These are phyloP conservation scores for Debaryomyces singareniensis DNA, from an alignment of 1,139 yeast species.

Conservation along the genomic window DNA sequence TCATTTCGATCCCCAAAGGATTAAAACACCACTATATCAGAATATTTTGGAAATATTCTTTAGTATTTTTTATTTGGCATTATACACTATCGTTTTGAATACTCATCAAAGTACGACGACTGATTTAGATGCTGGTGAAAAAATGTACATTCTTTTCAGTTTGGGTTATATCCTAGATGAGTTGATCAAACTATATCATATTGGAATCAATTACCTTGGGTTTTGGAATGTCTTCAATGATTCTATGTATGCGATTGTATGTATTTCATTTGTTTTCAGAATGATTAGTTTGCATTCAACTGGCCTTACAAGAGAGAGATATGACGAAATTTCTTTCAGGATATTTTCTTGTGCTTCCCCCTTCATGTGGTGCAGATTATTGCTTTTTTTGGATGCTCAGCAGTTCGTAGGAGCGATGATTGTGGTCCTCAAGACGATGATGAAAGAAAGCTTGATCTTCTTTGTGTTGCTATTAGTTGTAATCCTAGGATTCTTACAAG, in stretches of 20 bases:
- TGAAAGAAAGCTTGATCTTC: conserved; percentile 78
- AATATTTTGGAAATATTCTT: conserved; percentile 64
- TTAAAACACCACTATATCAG: conserved; percentile 81
- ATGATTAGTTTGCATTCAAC: conserved; percentile 36
- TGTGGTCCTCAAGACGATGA: conserved; percentile 77
- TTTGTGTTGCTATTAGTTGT: conserved; percentile 68
- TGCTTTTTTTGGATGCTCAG: conserved; percentile 72
- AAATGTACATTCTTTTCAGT: conserved; percentile 59
- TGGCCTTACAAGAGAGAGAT: conserved; percentile 25
- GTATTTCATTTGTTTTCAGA: conserved; percentile 51
- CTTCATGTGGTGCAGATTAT: conserved; percentile 75
- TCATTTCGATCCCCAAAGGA: conserved; percentile 81
- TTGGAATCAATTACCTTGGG: conserved; percentile 66
- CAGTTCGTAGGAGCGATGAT: conserved; percentile 85
- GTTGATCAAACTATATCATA: conserved; percentile 61
- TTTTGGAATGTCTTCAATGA: conserved; percentile 82
- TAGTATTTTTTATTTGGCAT: conserved; percentile 55
- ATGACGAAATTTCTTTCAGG: conserved; percentile 65
- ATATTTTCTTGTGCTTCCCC: conserved; percentile 80
- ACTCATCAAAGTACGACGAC: conserved; percentile 28
- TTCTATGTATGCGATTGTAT: conserved; percentile 51
- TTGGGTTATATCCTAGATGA: conserved; percentile 65
- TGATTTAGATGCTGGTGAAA: conserved; percentile 39
- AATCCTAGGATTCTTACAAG: conserved; percentile 77
- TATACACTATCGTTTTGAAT: conserved; percentile 65